Evolutionary conservation across 177 flowering plant species (phyloP).

Genomic region (Tripterygium wilfordii): DNA sequence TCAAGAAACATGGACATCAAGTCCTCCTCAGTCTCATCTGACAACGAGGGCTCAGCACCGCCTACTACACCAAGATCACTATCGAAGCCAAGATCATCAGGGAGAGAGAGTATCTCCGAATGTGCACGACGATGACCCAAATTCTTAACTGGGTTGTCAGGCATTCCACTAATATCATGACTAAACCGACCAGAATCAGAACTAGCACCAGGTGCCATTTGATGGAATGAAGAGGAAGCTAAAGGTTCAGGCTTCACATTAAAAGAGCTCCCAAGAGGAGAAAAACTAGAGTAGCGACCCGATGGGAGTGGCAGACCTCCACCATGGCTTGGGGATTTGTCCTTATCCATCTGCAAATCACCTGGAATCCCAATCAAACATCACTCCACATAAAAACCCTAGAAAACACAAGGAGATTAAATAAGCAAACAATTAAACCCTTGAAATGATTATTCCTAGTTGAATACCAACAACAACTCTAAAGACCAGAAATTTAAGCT

Average conservation of each 20-base stretch:
- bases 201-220: conserved; percentile 24
- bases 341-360: conserved; percentile 77
- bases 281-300: conserved; percentile 37
- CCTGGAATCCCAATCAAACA: too few relatives aligned
- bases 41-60: conserved; percentile 65
- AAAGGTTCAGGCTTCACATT: conserved; percentile 43
- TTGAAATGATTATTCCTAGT: too few relatives aligned
- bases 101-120: conserved; percentile 90
- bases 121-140: conserved; percentile 94
- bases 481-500: too few relatives aligned
- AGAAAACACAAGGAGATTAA: too few relatives aligned
- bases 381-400: too few relatives aligned
- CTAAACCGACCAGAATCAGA: conserved; percentile 55
- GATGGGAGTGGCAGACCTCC: conserved; percentile 59
- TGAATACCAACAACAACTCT: too few relatives aligned
- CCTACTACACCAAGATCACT: conserved; percentile 94
- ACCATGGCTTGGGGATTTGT: conserved; percentile 37
- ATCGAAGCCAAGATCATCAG: conserved; percentile 91
- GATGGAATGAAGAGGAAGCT: conserved; percentile 34
- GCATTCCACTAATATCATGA: conserved; percentile 89
- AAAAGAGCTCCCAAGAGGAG: conserved; percentile 31
- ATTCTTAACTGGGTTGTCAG: conserved; percentile 76
- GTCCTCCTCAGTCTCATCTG: conserved; percentile 94
- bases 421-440: too few relatives aligned
- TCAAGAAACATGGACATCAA: conserved; percentile 84